These are phyloP conservation scores for Chrysanthemum makinoi DNA, from an alignment of 129 eudicot genomes.

Conservation along the genomic window DNA sequence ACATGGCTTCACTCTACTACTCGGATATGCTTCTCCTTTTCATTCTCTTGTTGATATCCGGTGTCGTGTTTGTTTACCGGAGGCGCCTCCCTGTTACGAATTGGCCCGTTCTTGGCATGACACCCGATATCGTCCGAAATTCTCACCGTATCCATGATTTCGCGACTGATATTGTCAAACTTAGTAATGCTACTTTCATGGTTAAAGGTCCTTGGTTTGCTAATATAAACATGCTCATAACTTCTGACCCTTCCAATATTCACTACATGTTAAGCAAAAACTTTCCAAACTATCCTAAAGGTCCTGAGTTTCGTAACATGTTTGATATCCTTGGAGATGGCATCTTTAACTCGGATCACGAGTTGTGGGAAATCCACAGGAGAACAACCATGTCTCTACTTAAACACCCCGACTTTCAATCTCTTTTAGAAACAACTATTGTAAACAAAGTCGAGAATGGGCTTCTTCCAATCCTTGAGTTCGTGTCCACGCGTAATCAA, in stretches of 20 bases:
- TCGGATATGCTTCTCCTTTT: conserved; percentile 1
- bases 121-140: conserved; percentile 36
- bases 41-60: not conserved
- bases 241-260: conserved; percentile 57
- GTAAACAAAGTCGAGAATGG: conserved; percentile 1
- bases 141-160: conserved; percentile 43
- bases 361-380: conserved; percentile 26
- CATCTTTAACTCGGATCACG: conserved; percentile 25
- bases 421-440: not conserved
- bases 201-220: conserved; percentile 53
- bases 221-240: conserved; percentile 35
- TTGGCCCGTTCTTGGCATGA: conserved; percentile 54
- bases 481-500: not conserved
- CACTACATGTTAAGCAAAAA: conserved; percentile 34
- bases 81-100: conserved; percentile 20
- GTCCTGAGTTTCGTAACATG: conserved; percentile 7
- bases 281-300: no score
- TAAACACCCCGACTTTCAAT: conserved; percentile 9
- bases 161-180: conserved; percentile 28
- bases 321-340: conserved; percentile 26
- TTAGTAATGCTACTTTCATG: conserved; percentile 23
- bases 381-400: conserved; percentile 9
- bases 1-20: conserved; percentile 8
- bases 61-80: conserved; percentile 6
- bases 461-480: conserved; percentile 19